phyloP scores from a whole-genome alignment of 164 flowering plant species.

The Berberis thunbergii region DNA sequence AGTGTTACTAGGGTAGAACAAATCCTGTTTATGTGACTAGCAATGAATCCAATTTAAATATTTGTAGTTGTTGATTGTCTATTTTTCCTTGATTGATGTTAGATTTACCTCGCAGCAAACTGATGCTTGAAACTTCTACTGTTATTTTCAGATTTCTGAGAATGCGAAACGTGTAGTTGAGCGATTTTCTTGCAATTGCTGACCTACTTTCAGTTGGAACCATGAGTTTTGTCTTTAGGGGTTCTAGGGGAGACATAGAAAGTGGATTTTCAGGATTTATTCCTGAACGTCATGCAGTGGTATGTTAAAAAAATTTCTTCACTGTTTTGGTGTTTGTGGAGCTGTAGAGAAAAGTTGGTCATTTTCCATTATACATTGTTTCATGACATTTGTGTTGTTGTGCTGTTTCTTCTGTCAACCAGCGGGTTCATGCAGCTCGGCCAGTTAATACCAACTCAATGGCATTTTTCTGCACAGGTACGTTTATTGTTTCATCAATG shows the following conservation, averaged over 20 bases:
- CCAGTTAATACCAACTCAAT: conserved; percentile 73
- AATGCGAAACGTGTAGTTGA: too few species aligned
- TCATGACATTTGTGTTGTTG: too few species aligned
- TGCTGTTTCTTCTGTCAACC: conserved; percentile 10
- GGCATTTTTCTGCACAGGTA: conserved; percentile 84
- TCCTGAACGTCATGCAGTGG: conserved; percentile 77
- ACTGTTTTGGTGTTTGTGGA: not conserved
- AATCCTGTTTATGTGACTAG: too few species aligned
- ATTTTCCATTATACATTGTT: not conserved
- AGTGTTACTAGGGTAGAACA: too few species aligned
- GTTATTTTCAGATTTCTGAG: too few species aligned
- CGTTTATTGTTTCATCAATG: not conserved
- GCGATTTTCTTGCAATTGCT: too few species aligned
- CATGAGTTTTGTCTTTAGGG: conserved; percentile 81
- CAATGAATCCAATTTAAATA: too few species aligned
- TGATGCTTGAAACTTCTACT: too few species aligned
- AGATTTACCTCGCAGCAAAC: too few species aligned
- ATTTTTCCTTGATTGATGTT: too few species aligned
- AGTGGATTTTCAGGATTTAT: conserved; percentile 60
- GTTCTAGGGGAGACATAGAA: conserved; percentile 67
- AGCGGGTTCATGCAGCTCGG: conserved; percentile 77
- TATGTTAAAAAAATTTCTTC: conserved; percentile 14
- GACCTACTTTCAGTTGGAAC: too few species aligned
- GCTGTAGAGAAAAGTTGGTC: not conserved
- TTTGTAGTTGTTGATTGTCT: too few species aligned